phyloP scores from a whole-genome alignment of 1,284 basidiomycete genomes.

The Apiotrichum brassicae region DNA sequence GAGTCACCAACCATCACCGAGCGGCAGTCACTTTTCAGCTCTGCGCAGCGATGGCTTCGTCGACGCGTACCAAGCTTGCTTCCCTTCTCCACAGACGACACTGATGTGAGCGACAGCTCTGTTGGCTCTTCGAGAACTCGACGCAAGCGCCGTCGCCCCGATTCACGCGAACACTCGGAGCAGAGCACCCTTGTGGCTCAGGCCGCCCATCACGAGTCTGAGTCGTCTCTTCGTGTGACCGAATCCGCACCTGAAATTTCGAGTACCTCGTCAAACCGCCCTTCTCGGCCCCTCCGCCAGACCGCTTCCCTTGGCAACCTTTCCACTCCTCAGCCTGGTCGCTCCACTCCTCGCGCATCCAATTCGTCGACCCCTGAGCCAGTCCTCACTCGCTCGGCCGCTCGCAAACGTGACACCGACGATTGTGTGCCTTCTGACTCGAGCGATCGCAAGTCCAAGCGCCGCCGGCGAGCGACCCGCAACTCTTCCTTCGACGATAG shows the following conservation, averaged over 20 bases:
- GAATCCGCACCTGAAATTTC: not conserved
- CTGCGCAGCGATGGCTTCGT: not conserved
- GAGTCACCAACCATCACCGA: too few species aligned
- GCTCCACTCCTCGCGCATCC: not conserved
- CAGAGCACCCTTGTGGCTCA: too few species aligned
- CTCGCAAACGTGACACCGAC: constrained; percentile 9
- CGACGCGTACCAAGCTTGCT: too few species aligned
- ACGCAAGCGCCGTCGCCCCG: too few species aligned
- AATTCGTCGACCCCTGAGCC: not conserved
- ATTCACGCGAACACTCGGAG: too few species aligned
- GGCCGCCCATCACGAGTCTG: too few species aligned
- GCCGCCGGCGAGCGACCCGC: not conserved
- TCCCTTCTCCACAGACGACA: too few species aligned
- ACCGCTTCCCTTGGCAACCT: not conserved
- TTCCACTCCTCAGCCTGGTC: not conserved
- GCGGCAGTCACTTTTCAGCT: not conserved
- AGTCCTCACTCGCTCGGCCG: constrained; percentile 4
- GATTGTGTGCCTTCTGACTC: not conserved
- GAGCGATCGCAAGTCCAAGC: constrained; percentile 3
- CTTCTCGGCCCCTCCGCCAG: not conserved
- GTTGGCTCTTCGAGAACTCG: too few species aligned
- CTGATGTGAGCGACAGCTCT: too few species aligned
- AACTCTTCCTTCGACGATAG: not conserved
- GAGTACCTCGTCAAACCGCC: not conserved
- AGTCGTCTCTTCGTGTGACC: too few species aligned